phyloP scores from a whole-genome alignment of 805 yeast genomes.

The Ascoidea rubescens region DNA sequence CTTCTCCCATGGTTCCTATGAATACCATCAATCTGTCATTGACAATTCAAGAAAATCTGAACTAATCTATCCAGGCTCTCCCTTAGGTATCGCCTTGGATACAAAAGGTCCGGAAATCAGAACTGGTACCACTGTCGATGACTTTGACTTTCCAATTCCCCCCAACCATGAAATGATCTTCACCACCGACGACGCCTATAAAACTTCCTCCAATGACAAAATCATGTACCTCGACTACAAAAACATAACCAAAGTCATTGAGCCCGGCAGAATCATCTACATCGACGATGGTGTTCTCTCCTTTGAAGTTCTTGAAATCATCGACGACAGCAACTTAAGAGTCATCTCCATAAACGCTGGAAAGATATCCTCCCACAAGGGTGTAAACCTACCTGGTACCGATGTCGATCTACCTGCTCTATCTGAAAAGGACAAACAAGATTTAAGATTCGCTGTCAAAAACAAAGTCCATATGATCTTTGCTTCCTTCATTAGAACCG shows the following conservation, averaged over 20 bases:
- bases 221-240: conserved; percentile 86
- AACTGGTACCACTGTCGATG: conserved; percentile 86
- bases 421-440: conserved; percentile 90
- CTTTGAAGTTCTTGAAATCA: conserved; percentile 78
- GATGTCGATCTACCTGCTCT: conserved; percentile 98
- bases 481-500: conserved; percentile 96
- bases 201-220: conserved; percentile 58
- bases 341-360: conserved; percentile 90
- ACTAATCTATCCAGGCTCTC: conserved; percentile 84
- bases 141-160: conserved; percentile 67
- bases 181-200: conserved; percentile 78
- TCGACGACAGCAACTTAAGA: conserved; percentile 68
- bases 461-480: conserved; percentile 97
- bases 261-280: conserved; percentile 79
- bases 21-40: conserved; percentile 92
- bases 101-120: conserved; percentile 99
- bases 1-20: conserved; percentile 97
- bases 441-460: conserved; percentile 89
- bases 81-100: conserved; percentile 95
- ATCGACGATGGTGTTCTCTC: conserved; percentile 97
- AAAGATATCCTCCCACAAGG: conserved; percentile 93
- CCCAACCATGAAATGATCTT: conserved; percentile 85
- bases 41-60: conserved; percentile 95
- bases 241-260: conserved; percentile 91
- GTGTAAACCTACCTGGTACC: conserved; percentile 97